Conservation (phyloP, 345 rosid genomes). For the Linum usitatissimum region DNA sequence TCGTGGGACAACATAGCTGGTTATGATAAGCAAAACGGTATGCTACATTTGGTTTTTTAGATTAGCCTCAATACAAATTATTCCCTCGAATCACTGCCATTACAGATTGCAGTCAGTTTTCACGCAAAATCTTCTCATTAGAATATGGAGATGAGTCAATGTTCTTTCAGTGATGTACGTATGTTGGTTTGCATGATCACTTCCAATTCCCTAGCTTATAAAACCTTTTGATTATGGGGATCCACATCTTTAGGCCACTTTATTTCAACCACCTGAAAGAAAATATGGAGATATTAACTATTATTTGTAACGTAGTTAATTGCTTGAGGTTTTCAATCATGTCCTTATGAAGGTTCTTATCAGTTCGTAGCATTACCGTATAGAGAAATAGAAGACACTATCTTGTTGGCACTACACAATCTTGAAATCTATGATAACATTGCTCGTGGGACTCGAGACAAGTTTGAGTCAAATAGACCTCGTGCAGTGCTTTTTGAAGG, state of each 20-base stretch:
- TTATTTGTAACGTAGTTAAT: neutral
- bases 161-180: neutral
- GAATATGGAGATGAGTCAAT: neutral
- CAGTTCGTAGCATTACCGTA: conserved; percentile 10
- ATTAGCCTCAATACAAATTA: neutral
- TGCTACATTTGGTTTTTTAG: neutral
- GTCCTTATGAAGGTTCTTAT: neutral
- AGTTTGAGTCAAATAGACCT: conserved; percentile 89
- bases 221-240: neutral
- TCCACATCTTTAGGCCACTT: neutral
- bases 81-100: too few species aligned
- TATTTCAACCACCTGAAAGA: too few species aligned
- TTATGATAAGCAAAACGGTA: conserved; percentile 71
- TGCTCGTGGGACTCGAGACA: conserved; percentile 74
- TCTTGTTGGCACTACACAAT: conserved; percentile 70
- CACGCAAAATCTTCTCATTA: neutral
- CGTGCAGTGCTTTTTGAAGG: conserved; percentile 95
- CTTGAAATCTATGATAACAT: conserved; percentile 86
- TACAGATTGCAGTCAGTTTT: too few species aligned
- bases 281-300: too few species aligned
- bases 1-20: conserved; percentile 94
- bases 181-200: neutral
- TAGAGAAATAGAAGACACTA: conserved; percentile 91
- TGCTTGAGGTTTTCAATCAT: neutral
- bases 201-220: neutral